These are phyloP conservation scores for Leccinum imitatum DNA, from an alignment of 768 basidiomycete species.

Conservation along the genomic window DNA sequence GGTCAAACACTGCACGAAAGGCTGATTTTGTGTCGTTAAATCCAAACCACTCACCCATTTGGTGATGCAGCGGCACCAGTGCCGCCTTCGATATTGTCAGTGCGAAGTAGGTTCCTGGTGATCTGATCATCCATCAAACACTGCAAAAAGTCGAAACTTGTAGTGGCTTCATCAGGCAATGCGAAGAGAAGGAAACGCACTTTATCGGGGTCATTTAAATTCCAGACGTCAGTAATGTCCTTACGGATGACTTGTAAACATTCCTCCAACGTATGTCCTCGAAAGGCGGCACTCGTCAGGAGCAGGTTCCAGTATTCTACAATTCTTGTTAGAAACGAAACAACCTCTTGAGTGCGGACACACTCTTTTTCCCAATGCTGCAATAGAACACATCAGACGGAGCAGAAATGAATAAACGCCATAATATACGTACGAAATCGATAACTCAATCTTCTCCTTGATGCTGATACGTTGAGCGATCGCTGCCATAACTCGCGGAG, in stretches of 20 bases:
- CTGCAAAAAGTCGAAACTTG: neutral
- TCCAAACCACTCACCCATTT: neutral
- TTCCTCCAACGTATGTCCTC: constrained; percentile 5
- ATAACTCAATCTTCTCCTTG: constrained; percentile 17
- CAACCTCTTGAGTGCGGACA: neutral
- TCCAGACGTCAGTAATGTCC: constrained; percentile 15
- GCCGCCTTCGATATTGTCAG: neutral
- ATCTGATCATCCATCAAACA: constrained; percentile 13
- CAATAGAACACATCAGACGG: neutral
- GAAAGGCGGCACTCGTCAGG: constrained; percentile 10
- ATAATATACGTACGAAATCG: constrained; percentile 7
- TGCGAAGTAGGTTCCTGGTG: neutral
- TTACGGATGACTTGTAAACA: constrained; percentile 15
- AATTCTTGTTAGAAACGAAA: neutral
- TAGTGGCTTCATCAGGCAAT: neutral
- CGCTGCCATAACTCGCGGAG: constrained; percentile 5
- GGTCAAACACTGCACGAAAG: neutral
- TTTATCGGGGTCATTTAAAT: constrained; percentile 15
- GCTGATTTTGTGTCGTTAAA: neutral
- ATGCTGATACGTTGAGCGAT: constrained; percentile 19
- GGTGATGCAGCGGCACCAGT: neutral
- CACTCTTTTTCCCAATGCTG: constrained; percentile 17
- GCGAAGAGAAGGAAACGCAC: neutral
- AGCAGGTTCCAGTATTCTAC: constrained; percentile 16
- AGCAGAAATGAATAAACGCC: neutral